phyloP scores from a whole-genome alignment of 1,139 yeast genomes.

The Saccharomyces hybrid region DNA sequence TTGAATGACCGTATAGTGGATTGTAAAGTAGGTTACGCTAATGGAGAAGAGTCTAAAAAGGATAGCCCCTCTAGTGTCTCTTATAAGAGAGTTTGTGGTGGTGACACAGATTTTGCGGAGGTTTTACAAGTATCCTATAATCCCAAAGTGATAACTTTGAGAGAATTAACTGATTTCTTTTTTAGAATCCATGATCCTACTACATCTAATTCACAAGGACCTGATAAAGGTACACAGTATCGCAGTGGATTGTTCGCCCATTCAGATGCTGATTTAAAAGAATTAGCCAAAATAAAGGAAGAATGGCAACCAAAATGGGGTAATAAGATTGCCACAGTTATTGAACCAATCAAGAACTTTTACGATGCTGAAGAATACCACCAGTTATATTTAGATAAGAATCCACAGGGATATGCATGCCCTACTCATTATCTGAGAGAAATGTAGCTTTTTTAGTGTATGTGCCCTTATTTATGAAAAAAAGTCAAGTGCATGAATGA shows the following conservation, averaged over 20 bases:
- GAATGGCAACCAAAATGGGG: slow-evolving; percentile 50
- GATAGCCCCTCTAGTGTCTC: slow-evolving; percentile 43
- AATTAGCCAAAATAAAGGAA: slow-evolving; percentile 38
- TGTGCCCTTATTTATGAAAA: slow-evolving; percentile 1
- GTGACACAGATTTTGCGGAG: slow-evolving; percentile 68
- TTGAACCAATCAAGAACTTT: slow-evolving; percentile 63
- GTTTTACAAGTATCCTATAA: slow-evolving; percentile 76
- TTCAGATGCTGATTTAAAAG: slow-evolving; percentile 40
- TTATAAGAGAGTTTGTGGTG: slow-evolving; percentile 70
- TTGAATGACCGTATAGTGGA: slow-evolving; percentile 55
- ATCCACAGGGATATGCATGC: slow-evolving; percentile 83
- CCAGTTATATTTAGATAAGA: slow-evolving; percentile 68
- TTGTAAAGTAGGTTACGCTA: slow-evolving; percentile 82
- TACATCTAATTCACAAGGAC: slow-evolving; percentile 58
- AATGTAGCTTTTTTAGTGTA: slow-evolving; percentile 13
- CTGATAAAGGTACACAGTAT: slow-evolving; percentile 78
- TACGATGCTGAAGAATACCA: slow-evolving; percentile 94
- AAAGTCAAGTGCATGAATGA: not conserved
- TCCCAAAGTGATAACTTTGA: slow-evolving; percentile 51
- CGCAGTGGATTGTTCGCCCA: slow-evolving; percentile 69
- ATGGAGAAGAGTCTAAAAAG: slow-evolving; percentile 43
- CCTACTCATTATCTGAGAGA: slow-evolving; percentile 73
- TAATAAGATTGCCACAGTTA: slow-evolving; percentile 53
- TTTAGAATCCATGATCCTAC: slow-evolving; percentile 88
- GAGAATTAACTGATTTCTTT: slow-evolving; percentile 70